Base-by-base conservation (phyloP, 2,329 filamentous ascomycete genomes). In the Trichoderma sp. region DNA sequence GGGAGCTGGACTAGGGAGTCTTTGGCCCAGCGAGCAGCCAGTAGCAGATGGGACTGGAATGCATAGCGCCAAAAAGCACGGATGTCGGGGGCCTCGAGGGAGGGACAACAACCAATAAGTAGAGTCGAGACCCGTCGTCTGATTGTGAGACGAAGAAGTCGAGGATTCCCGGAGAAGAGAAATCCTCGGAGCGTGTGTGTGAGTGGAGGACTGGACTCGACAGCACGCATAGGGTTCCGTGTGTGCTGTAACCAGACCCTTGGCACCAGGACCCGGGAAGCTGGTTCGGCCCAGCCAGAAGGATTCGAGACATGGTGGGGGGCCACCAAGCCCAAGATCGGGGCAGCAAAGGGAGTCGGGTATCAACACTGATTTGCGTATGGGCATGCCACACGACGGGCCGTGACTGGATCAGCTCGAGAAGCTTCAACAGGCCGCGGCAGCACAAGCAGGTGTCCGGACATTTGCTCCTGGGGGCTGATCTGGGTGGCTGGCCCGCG, bases 221-320 rank as follows among this genome's bases (percentile, higher is more conserved):
- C 50, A 30, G 50, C 50, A 39, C 21, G 10, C 41, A 43, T 54
- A 43, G 7, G 15, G 34, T 51, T 44, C 41, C 41, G n/a, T 44
- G n/a, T 44, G 41, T 47, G 24, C 17, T 24, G 26, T 47, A 19
- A 30, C n/a, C 19, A 63, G 41, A 54, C 41, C 41, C 15, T 55
- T 30, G 39, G 26, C 56, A 47, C 64, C 64, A 66, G 47, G 68
- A 66, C 68, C 68, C 68, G 65, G 64, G 63, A 63, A 66, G 63
- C 64, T 66, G 69, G 69, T 66, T 67, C 67, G 61, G 15, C 63
- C 64, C 21, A 63, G 28, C 63, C 7, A 57, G 9, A 52, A 48
- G 51, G 19, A 34, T 21, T 59, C 15, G 39, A 54, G 21, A 50
- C 39, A 58, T 39, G 39, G 55, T 59, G 63, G 50, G 48, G 60